Percentiles rank a stretch among this genome's conserved stretches.
Evolutionary conservation across 2,329 filamentous ascomycete species (phyloP).

Genomic region (Arthrobotrys iridis): DNA sequence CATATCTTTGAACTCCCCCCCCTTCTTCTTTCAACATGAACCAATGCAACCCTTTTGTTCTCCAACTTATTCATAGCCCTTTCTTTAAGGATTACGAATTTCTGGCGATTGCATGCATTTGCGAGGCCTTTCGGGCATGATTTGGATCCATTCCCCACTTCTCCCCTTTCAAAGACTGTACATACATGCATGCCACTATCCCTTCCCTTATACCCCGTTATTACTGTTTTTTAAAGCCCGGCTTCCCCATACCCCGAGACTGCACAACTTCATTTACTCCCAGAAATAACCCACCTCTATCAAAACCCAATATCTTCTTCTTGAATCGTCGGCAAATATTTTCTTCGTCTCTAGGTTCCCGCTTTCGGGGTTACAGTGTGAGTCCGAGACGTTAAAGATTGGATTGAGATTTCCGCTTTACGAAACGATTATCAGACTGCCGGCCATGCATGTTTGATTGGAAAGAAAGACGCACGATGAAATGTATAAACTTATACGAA

Average conservation of each 20-base stretch:
- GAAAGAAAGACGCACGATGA: neutral
- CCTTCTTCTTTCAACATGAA: constrained; percentile 44
- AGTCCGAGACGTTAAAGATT: too few species aligned
- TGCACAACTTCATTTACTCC: neutral
- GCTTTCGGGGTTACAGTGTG: too few species aligned
- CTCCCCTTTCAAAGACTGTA: neutral
- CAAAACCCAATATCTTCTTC: too few species aligned
- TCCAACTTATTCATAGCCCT: constrained; percentile 56
- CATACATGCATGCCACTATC: neutral
- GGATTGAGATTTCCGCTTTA: too few species aligned
- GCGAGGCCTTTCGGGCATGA: neutral
- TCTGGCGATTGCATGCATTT: neutral
- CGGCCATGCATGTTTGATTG: neutral
- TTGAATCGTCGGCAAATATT: too few species aligned
- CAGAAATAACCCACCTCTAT: too few species aligned
- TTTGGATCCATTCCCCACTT: neutral
- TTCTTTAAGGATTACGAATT: constrained; percentile 18
- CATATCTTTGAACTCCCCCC: constrained; percentile 53
- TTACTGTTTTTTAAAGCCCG: neutral
- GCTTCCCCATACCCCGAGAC: neutral
- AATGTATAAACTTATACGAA: neutral
- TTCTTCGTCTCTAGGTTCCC: too few species aligned
- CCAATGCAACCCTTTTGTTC: neutral
- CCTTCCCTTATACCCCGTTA: neutral
- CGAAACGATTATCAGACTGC: neutral